A percentile compares a stretch with the other conserved stretches of the same genome.
Evolutionary conservation across 345 rosid genomes (phyloP).

Genomic region (Dimocarpus longan): DNA sequence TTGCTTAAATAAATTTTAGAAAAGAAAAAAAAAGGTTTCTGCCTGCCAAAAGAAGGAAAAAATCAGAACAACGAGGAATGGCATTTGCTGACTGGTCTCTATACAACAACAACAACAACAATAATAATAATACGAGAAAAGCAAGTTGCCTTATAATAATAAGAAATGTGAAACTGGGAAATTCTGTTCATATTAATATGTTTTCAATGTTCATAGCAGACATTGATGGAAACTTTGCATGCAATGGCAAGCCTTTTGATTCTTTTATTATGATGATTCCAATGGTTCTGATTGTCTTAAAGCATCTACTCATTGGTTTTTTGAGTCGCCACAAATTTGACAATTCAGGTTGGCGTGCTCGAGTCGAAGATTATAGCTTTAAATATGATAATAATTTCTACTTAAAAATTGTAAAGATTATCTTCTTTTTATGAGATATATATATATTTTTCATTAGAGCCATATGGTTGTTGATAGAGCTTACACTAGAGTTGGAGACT

Average conservation of each 20-base stretch:
- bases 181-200: not conserved
- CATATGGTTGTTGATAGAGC: too few species aligned
- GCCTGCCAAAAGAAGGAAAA: conserved; percentile 8
- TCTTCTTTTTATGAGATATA: too few species aligned
- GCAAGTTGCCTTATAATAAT: conserved; percentile 6
- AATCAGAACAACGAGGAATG: not conserved
- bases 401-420: not conserved
- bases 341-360: not conserved
- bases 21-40: not conserved
- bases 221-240: not conserved
- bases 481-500: too few species aligned
- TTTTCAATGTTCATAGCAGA: not conserved
- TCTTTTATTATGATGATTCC: not conserved
- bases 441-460: too few species aligned
- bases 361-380: not conserved
- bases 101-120: too few species aligned
- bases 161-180: not conserved
- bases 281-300: not conserved
- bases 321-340: too few species aligned
- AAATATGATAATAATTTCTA: too few species aligned
- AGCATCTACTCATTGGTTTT: not conserved
- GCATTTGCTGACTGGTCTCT: not conserved
- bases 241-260: too few species aligned
- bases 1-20: conserved; percentile 12
- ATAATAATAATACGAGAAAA: not conserved